Base-by-base conservation (phyloP, 139 green algal genomes). In the Closterium sp. region DNA sequence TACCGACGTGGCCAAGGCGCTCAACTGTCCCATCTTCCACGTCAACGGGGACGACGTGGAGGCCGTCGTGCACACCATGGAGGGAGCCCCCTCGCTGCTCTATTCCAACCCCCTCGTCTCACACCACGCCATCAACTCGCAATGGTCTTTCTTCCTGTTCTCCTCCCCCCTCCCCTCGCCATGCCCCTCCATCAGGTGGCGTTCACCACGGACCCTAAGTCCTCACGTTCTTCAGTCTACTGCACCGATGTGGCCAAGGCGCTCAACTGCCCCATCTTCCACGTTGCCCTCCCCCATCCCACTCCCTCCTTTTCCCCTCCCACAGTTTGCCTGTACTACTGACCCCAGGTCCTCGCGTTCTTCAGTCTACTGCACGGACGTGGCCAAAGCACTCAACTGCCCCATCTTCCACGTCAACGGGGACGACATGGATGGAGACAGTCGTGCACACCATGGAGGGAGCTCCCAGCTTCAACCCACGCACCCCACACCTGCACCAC, bases 21-120 rank as follows among this genome's bases (percentile, higher is more conserved):
- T 99, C 95, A 95, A 99, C 88, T 96, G 99, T n/a, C 97, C 99
- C 87, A 99, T 99, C 95, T 99, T 99, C 95, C 98, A 99, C 90
- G 92, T 6, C 9, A n/a, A n/a, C n/a, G n/a, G n/a, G n/a, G n/a
- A n/a, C n/a, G n/a, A n/a, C n/a, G n/a, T n/a, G n/a, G n/a, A n/a
- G n/a, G n/a, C n/a, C n/a, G n/a, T n/a, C n/a, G n/a, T n/a, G n/a
- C n/a, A n/a, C n/a, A n/a, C n/a, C n/a, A n/a, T 6, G 32, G 32
- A 38, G 32, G n/a, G n/a, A n/a, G n/a, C n/a, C n/a, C n/a, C n/a
- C 32, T 38, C 32, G 2, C 32, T 3, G 2, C 32, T 3, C 32
- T 3, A 7, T 3, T 38, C 2, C 3, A 38, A 2, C 32, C 32
- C 32, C 32, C 32, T 38, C 32, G 3, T 38, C 2, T 38, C 32